Evolutionary conservation across 306 rosid genomes (phyloP).

Genomic region (Glycine tomentella): DNA sequence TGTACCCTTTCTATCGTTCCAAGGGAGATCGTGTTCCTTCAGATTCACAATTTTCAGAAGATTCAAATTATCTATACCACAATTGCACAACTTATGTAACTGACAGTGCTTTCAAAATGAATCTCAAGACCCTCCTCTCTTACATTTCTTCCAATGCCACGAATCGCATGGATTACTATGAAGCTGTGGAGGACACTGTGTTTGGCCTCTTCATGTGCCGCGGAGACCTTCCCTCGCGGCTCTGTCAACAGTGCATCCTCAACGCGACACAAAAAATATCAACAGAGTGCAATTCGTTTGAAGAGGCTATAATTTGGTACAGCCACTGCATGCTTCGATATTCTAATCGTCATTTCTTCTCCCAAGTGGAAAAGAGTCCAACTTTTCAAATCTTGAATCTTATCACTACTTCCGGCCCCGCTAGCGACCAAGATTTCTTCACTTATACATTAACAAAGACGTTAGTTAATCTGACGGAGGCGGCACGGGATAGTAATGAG

Average conservation of each 20-base stretch:
- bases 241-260: not conserved
- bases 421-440: not conserved
- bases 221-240: not conserved
- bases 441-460: not conserved
- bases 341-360: not conserved
- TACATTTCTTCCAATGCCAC: too few species aligned
- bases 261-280: not conserved
- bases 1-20: constrained; percentile 21
- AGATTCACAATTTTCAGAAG: too few species aligned
- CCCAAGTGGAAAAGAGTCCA: not conserved
- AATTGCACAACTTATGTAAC: too few species aligned
- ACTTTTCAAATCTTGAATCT: not conserved
- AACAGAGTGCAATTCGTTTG: not conserved
- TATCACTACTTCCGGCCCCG: not conserved
- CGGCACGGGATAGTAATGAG: not conserved
- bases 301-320: not conserved
- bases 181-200: too few species aligned
- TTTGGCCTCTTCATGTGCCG: constrained; percentile 2
- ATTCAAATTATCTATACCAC: too few species aligned
- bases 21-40: too few species aligned
- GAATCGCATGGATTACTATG: too few species aligned
- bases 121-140: too few species aligned
- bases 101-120: too few species aligned
- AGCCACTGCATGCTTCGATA: constrained; percentile 5
- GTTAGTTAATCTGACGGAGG: not conserved